A percentile compares a stretch with the other conserved stretches of the same genome.
Conservation (phyloP, 192 early-diverging fungal genomes). For the Coemansia sp. region DNA sequence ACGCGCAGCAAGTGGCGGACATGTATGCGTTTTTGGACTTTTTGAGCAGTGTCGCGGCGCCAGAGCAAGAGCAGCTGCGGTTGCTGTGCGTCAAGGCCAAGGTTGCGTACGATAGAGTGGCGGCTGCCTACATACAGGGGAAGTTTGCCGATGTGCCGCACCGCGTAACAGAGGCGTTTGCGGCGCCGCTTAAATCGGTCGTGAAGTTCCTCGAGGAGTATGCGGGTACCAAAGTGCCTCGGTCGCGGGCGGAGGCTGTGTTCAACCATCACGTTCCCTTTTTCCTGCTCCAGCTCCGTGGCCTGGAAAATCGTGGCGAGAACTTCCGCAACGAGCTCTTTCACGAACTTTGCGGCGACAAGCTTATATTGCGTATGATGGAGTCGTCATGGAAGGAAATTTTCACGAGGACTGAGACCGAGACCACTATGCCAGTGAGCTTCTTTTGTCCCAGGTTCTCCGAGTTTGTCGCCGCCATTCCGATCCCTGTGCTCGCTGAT, state of each 20-base stretch:
- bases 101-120: slow-evolving; percentile 11
- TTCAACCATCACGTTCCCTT: slow-evolving; percentile 9
- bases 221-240: not conserved
- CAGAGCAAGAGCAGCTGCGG: slow-evolving; percentile 36
- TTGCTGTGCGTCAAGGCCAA: slow-evolving; percentile 31
- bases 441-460: slow-evolving; percentile 16
- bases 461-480: slow-evolving; percentile 16
- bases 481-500: slow-evolving; percentile 35
- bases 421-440: slow-evolving; percentile 4
- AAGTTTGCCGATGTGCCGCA: not conserved
- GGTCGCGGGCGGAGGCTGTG: slow-evolving; percentile 16
- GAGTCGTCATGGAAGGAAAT: slow-evolving; percentile 33
- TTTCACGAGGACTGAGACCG: slow-evolving; percentile 12
- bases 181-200: slow-evolving; percentile 9
- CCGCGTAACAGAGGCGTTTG: not conserved
- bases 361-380: not conserved
- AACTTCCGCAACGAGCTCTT: not conserved
- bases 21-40: slow-evolving; percentile 20
- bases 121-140: slow-evolving; percentile 4
- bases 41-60: slow-evolving; percentile 7
- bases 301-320: too few relatives aligned
- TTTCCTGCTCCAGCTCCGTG: too few relatives aligned
- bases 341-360: not conserved
- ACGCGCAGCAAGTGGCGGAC: slow-evolving; percentile 11
- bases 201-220: slow-evolving; percentile 20